Conservation (phyloP, 208 protist species). For the Trypanosoma lewisi region DNA sequence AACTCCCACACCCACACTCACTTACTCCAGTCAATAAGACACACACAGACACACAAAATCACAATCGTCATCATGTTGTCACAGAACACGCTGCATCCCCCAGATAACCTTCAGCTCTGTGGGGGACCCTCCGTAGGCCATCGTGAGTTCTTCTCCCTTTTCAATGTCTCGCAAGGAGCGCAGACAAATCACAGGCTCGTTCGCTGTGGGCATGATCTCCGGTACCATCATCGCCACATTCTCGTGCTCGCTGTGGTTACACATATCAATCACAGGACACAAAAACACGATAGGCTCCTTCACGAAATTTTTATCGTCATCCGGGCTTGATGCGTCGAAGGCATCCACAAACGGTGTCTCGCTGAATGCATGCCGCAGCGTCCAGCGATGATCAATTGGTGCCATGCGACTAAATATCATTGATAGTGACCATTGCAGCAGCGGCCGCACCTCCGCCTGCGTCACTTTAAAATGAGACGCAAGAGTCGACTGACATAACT, state of each 20-base stretch:
- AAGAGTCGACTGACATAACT: conserved; percentile 38
- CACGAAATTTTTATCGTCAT: conserved; percentile 36
- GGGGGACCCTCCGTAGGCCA: conserved; percentile 63
- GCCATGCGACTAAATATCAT: conserved; percentile 88
- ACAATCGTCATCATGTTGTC: not conserved
- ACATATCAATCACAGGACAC: conserved; percentile 85
- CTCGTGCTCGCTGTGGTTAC: conserved; percentile 74
- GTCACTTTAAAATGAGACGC: conserved; percentile 53
- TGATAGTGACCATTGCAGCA: conserved; percentile 56
- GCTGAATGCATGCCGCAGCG: conserved; percentile 52
- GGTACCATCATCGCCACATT: conserved; percentile 87
- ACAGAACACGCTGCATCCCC: conserved; percentile 69
- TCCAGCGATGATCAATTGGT: conserved; percentile 64
- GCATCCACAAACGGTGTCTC: conserved; percentile 48
- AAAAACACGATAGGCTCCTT: conserved; percentile 72
- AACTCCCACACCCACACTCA: not conserved
- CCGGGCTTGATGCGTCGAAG: conserved; percentile 22
- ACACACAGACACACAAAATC: too few species aligned
- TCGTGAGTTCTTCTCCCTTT: conserved; percentile 78
- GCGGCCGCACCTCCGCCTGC: conserved; percentile 63
- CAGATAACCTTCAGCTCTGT: conserved; percentile 72
- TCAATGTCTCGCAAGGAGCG: conserved; percentile 65
- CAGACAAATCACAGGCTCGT: conserved; percentile 60
- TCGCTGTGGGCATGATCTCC: conserved; percentile 25
- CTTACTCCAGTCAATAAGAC: too few species aligned